A percentile compares a stretch with the other conserved stretches of the same genome.
phyloP scores from a whole-genome alignment of 1,284 basidiomycete genomes.

The Boletus semigastroideus region DNA sequence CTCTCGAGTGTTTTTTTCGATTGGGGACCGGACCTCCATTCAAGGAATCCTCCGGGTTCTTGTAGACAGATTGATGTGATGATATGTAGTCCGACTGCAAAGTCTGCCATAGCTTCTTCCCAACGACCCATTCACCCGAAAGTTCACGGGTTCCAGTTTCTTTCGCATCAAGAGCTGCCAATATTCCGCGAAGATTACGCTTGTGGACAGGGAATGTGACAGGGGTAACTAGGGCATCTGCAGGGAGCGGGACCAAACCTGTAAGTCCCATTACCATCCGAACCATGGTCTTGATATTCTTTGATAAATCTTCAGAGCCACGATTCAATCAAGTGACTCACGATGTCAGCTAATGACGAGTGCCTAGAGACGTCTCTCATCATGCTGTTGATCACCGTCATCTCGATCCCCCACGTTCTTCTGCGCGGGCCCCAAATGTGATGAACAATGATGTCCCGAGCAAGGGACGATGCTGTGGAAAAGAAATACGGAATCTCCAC shows the following conservation, averaged over 20 bases:
- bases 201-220: slow-evolving; percentile 86
- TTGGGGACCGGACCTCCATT: slow-evolving; percentile 10
- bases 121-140: slow-evolving; percentile 95
- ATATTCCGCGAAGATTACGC: slow-evolving; percentile 73
- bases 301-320: slow-evolving; percentile 12
- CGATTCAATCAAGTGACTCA: slow-evolving; percentile 36
- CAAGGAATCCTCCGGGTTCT: slow-evolving; percentile 14
- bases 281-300: slow-evolving; percentile 54
- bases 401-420: slow-evolving; percentile 87
- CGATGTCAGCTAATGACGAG: slow-evolving; percentile 84
- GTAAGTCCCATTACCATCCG: slow-evolving; percentile 81
- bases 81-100: slow-evolving; percentile 83
- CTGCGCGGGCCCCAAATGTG: slow-evolving; percentile 79
- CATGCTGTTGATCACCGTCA: slow-evolving; percentile 81
- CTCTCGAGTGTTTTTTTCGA: slow-evolving; percentile 62
- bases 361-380: slow-evolving; percentile 86
- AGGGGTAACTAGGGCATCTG: slow-evolving; percentile 93
- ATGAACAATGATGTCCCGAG: slow-evolving; percentile 67
- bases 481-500: background rate
- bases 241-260: slow-evolving; percentile 84
- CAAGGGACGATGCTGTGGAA: slow-evolving; percentile 61
- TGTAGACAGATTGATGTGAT: slow-evolving; percentile 24
- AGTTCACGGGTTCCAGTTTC: slow-evolving; percentile 80
- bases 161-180: slow-evolving; percentile 70
- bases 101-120: slow-evolving; percentile 85